phyloP scores from a whole-genome alignment of 768 basidiomycete genomes.

The Royoungia palumana region DNA sequence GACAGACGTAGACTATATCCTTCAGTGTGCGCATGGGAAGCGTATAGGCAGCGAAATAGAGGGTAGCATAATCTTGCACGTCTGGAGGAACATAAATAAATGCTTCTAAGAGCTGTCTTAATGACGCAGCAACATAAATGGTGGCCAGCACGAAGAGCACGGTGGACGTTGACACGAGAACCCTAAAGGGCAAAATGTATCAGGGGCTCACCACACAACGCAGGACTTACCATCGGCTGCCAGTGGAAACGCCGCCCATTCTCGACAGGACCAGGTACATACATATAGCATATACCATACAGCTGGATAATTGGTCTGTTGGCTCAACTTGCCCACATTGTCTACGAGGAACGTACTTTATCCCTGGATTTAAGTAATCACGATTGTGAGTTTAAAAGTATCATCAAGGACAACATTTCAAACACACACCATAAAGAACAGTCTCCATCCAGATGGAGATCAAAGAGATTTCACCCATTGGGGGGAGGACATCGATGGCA shows the following conservation, averaged over 20 bases:
- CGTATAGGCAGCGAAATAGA: slow-evolving; percentile 11
- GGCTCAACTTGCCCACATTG: background rate
- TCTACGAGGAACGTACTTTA: slow-evolving; percentile 4
- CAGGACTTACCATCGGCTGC: slow-evolving; percentile 3
- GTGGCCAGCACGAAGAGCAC: slow-evolving; percentile 13
- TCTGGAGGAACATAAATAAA: slow-evolving; percentile 11
- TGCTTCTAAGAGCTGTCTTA: slow-evolving; percentile 15
- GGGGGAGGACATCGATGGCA: background rate
- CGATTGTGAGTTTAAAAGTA: no score
- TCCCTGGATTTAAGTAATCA: background rate
- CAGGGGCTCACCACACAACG: background rate
- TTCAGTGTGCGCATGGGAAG: slow-evolving; percentile 13
- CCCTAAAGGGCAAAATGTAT: slow-evolving; percentile 3
- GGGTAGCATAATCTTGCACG: slow-evolving; percentile 4
- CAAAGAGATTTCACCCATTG: slow-evolving; percentile 13
- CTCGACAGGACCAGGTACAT: slow-evolving; percentile 12
- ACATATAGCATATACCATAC: slow-evolving; percentile 12
- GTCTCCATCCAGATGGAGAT: slow-evolving; percentile 17
- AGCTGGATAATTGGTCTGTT: slow-evolving; percentile 2
- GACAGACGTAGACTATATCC: slow-evolving; percentile 11
- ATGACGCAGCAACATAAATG: slow-evolving; percentile 10
- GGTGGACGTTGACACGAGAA: slow-evolving; percentile 12
- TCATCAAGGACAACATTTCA: background rate
- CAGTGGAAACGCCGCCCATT: background rate
- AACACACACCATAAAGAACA: slow-evolving; percentile 15